phyloP scores from a whole-genome alignment of 2,329 filamentous ascomycete genomes.

The Pyricularia pennisetigena region DNA sequence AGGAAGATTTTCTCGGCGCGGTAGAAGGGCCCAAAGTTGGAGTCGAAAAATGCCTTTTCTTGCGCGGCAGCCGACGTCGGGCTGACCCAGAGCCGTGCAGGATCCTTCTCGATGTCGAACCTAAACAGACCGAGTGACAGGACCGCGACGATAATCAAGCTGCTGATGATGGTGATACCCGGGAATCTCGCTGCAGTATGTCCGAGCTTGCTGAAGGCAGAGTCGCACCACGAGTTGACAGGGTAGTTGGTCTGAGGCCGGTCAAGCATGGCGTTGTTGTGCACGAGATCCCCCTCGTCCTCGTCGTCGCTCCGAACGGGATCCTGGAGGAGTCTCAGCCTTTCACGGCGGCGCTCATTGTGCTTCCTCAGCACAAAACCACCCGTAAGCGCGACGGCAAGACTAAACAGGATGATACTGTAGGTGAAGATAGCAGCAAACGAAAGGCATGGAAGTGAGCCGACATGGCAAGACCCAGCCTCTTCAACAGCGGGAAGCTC shows the following conservation, averaged over 20 bases:
- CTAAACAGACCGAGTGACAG: slow-evolving; percentile 81
- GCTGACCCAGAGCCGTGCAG: slow-evolving; percentile 92
- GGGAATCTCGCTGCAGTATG: slow-evolving; percentile 76
- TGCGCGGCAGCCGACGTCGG: slow-evolving; percentile 82
- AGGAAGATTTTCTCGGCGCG: slow-evolving; percentile 88
- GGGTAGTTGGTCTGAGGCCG: slow-evolving; percentile 67
- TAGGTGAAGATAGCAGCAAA: slow-evolving; percentile 89
- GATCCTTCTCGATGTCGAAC: slow-evolving; percentile 84
- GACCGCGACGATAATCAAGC: slow-evolving; percentile 64
- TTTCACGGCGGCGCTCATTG: slow-evolving; percentile 64
- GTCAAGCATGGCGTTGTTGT: slow-evolving; percentile 68
- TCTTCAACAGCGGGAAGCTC: slow-evolving; percentile 67
- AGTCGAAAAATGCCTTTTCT: slow-evolving; percentile 90
- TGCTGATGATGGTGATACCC: slow-evolving; percentile 67
- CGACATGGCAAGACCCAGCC: slow-evolving; percentile 67
- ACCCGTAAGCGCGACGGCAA: slow-evolving; percentile 58
- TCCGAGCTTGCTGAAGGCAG: slow-evolving; percentile 70
- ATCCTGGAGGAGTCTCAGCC: slow-evolving; percentile 80
- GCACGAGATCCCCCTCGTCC: slow-evolving; percentile 78
- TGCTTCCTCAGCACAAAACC: slow-evolving; percentile 70
- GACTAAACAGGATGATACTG: slow-evolving; percentile 58
- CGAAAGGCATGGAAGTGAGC: slow-evolving; percentile 81
- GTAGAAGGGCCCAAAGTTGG: slow-evolving; percentile 91
- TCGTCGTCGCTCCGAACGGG: slow-evolving; percentile 81
- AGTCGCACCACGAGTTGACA: slow-evolving; percentile 75